These are phyloP conservation scores for Termitomyces sp. DNA, from an alignment of 768 basidiomycete species.

Conservation along the genomic window DNA sequence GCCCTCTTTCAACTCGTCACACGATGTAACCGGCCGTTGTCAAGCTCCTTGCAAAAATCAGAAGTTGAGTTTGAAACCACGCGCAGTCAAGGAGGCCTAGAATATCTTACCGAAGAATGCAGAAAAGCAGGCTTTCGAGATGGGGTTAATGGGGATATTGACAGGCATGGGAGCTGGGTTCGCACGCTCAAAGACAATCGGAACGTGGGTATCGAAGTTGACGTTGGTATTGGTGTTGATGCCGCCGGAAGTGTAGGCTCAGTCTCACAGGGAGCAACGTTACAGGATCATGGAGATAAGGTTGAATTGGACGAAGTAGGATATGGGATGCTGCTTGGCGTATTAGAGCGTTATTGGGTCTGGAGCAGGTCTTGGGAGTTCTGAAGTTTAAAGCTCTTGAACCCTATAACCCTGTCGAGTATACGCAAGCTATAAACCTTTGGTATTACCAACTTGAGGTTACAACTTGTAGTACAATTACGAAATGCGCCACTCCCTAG, in stretches of 20 bases:
- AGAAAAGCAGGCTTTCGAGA: background rate
- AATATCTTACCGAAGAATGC: background rate
- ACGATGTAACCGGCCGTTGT: slow-evolving; percentile 8
- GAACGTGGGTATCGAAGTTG: slow-evolving; percentile 6
- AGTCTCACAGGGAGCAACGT: background rate
- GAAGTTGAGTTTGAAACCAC: background rate
- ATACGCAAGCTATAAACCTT: background rate
- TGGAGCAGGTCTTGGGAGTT: slow-evolving; percentile 15
- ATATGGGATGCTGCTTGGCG: slow-evolving; percentile 32
- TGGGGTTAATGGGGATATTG: background rate
- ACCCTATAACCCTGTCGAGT: background rate
- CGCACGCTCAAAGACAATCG: background rate
- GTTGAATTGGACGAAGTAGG: slow-evolving; percentile 29
- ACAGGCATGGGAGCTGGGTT: slow-evolving; percentile 1
- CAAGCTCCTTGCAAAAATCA: background rate
- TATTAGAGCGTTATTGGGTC: slow-evolving; percentile 31
- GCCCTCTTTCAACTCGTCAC: slow-evolving; percentile 12
- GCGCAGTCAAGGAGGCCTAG: background rate
- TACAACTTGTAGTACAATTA: background rate
- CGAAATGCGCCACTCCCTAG: slow-evolving; percentile 12
- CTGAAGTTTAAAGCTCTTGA: background rate
- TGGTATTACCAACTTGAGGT: background rate
- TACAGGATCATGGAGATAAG: slow-evolving; percentile 8
- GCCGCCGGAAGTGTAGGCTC: slow-evolving; percentile 7
- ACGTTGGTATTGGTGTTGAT: slow-evolving; percentile 6